Conservation (phyloP, 73 alveolate genomes). For the Effrenium voratum region DNA sequence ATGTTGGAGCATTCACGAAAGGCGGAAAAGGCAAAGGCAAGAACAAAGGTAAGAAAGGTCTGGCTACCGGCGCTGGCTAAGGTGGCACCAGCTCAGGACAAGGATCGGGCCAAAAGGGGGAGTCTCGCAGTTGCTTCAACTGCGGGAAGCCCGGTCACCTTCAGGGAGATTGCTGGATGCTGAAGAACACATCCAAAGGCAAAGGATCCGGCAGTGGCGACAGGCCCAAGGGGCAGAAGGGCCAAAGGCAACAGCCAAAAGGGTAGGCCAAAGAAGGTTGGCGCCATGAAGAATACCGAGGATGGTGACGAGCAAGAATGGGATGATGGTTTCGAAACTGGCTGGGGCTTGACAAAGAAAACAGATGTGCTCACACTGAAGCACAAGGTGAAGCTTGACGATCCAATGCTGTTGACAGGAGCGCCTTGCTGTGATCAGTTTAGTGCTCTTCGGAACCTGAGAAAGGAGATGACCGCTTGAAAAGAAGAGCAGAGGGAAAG, state of each 20-base stretch:
- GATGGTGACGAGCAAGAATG: neutral
- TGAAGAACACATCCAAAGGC: too few relatives aligned
- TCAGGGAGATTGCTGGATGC: neutral
- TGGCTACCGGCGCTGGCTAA: too few relatives aligned
- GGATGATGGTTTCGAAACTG: neutral
- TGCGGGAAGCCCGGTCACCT: conserved; percentile 10
- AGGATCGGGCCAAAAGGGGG: neutral
- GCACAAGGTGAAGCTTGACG: neutral
- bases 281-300: too few relatives aligned
- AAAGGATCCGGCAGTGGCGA: neutral
- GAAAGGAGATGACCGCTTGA: too few relatives aligned
- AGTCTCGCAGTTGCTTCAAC: neutral
- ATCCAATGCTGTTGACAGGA: neutral
- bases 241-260: too few relatives aligned
- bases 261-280: too few relatives aligned
- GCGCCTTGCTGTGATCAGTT: neutral
- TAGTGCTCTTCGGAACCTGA: neutral
- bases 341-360: neutral
- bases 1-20: neutral
- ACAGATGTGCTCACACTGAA: neutral
- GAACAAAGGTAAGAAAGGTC: neutral
- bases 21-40: conserved; percentile 12
- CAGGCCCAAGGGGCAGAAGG: neutral
- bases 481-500: too few relatives aligned
- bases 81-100: too few relatives aligned